Percentiles rank a stretch among this genome's conserved stretches.
phyloP scores from a whole-genome alignment of 106 monocot genomes.

The Posidonia australis region DNA sequence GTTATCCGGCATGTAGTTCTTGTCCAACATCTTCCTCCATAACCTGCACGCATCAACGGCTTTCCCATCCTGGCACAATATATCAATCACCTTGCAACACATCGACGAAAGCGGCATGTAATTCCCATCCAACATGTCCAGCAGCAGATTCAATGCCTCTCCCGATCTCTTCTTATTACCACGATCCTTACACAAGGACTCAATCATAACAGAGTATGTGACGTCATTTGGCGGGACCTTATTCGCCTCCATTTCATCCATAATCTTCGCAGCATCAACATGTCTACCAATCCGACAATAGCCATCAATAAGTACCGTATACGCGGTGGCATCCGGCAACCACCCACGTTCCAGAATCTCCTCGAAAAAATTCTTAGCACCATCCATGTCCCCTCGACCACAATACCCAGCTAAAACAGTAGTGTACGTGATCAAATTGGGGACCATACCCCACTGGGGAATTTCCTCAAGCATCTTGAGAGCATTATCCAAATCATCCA shows the following conservation, averaged over 20 bases:
- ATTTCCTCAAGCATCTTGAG: constrained; percentile 69
- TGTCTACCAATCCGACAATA: constrained; percentile 39
- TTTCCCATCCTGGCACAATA: constrained; percentile 56
- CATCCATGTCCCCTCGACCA: constrained; percentile 27
- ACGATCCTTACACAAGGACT: constrained; percentile 28
- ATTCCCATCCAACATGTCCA: constrained; percentile 45
- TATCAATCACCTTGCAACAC: constrained; percentile 74
- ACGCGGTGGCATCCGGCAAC: constrained; percentile 39
- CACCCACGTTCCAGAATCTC: constrained; percentile 26
- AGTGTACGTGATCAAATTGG: constrained; percentile 55
- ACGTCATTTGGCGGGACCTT: constrained; percentile 42
- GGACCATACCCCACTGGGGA: constrained; percentile 51
- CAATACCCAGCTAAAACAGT: constrained; percentile 45
- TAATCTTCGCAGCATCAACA: constrained; percentile 34
- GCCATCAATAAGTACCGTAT: constrained; percentile 51
- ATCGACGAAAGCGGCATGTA: constrained; percentile 38
- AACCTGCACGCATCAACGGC: constrained; percentile 52
- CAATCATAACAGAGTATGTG: constrained; percentile 57
- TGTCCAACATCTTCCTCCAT: constrained; percentile 60
- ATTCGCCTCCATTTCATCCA: constrained; percentile 71
- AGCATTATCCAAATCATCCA: constrained; percentile 33
- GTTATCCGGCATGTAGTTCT: constrained; percentile 57
- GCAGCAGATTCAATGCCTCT: constrained; percentile 58
- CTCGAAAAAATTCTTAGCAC: constrained; percentile 33
- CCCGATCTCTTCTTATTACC: constrained; percentile 25